Evolutionary conservation across 2,329 filamentous ascomycete species (phyloP), one percentile per base, ranked within the genome.

Genomic region (Talaromyces sp.): DNA sequence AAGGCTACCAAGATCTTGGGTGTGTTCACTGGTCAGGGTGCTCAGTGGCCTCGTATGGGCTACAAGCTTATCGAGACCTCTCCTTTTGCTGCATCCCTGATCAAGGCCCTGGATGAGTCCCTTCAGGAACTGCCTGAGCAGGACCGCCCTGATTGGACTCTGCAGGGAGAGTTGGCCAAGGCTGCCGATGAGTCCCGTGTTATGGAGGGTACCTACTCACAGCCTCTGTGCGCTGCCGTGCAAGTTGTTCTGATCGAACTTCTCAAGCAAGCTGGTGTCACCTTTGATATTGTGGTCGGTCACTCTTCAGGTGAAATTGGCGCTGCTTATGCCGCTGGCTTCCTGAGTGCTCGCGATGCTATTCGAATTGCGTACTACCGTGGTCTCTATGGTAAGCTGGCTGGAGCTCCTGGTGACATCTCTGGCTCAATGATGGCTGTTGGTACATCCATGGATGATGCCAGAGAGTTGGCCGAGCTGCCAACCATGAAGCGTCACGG

Each of bases 221-320:
- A 62, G 45, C 55, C 61, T 6, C 32, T 61, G 10, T 60, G 73
- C 55, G 77, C 77, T 0, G 76, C 78, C 0, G 60, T 82, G 1
- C 80, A 83, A 60, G 63, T 83, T 4, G 73, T 72, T 2, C 61
- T 82, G 4, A 71, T 74, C 0, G 70, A 76, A n/a, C 63, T 82
- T 3, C 64, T 82, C 3, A 49, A 70, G 30, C 74, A 73, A 2
- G 78, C 72, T 68, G 71, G 70, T 2, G 66, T 81, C 20, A 52
- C 53, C 16, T 76, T 77, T 0, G 45, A 57, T 0, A 68, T 68
- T 6, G 77, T 80, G 0, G 65, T 73, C 13, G 78, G 79, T 0
- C 79, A 81, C 58, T 80, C 77, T 1, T 75, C 70, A 45, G 79
- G 79, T 22, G 79, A 82, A 53, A 80, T 81, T 22, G 77, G 63